phyloP scores from a whole-genome alignment of 805 yeast species.

The Brettanomyces nanus region DNA sequence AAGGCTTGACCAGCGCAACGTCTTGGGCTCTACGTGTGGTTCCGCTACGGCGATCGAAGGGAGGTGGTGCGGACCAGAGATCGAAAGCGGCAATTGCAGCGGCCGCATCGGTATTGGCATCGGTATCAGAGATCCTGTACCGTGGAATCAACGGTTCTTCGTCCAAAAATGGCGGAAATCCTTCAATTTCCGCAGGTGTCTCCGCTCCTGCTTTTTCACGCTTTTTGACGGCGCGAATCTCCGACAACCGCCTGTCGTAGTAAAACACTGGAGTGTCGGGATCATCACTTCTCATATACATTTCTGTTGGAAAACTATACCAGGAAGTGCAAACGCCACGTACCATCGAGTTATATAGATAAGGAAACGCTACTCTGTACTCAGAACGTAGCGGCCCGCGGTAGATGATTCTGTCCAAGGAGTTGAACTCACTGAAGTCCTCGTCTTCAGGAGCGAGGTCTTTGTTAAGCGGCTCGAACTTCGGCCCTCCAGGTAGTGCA shows the following conservation, averaged over 20 bases:
- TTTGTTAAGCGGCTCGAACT: constrained; percentile 77
- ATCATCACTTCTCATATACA: constrained; percentile 38
- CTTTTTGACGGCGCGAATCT: constrained; percentile 29
- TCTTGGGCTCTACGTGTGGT: constrained; percentile 77
- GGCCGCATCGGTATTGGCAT: too few relatives aligned
- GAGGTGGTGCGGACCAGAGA: constrained; percentile 76
- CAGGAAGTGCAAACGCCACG: constrained; percentile 51
- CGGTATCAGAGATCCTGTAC: too few relatives aligned
- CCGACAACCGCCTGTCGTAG: constrained; percentile 47
- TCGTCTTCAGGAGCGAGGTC: constrained; percentile 55
- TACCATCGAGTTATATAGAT: constrained; percentile 70
- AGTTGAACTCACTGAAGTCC: constrained; percentile 84
- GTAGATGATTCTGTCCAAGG: constrained; percentile 79
- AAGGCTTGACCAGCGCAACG: constrained; percentile 71
- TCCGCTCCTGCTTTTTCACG: constrained; percentile 11
- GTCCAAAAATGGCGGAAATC: constrained; percentile 43
- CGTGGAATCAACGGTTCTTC: constrained; percentile 36
- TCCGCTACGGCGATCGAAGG: constrained; percentile 74
- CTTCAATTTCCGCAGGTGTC: constrained; percentile 12
- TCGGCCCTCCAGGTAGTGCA: constrained; percentile 93
- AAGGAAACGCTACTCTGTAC: constrained; percentile 81
- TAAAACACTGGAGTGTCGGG: constrained; percentile 47
- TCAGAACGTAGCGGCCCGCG: constrained; percentile 74
- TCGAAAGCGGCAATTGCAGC: constrained; percentile 55
- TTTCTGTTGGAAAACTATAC: constrained; percentile 58